A percentile compares a stretch with the other conserved stretches of the same genome.
These are phyloP conservation scores for Oryza punctata DNA, from an alignment of 176 grass and related monocot genomes.

Conservation along the genomic window DNA sequence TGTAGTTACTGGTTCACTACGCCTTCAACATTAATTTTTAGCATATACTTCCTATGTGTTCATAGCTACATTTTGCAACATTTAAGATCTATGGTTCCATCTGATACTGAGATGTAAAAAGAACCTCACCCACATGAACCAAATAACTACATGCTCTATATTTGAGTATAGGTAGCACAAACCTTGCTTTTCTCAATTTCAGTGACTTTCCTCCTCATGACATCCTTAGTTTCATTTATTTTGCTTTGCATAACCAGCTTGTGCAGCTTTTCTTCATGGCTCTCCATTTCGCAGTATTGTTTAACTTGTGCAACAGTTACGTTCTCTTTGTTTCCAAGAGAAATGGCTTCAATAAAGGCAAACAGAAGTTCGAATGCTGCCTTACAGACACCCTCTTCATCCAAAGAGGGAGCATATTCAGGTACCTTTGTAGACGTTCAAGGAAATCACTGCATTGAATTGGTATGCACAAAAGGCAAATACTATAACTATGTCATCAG, in stretches of 20 bases:
- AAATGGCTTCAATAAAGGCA: slow-evolving; percentile 89
- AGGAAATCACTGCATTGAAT: slow-evolving; percentile 51
- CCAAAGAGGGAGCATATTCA: slow-evolving; percentile 81
- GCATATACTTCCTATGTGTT: not conserved
- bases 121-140: not conserved
- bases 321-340: slow-evolving; percentile 92
- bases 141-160: not conserved
- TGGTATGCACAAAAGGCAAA: slow-evolving; percentile 30
- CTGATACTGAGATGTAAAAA: not conserved
- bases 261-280: slow-evolving; percentile 81
- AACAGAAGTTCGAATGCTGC: slow-evolving; percentile 69
- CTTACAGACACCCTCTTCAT: slow-evolving; percentile 65
- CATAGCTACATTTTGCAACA: not conserved
- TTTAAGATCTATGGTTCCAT: not conserved
- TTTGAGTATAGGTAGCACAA: not conserved
- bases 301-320: slow-evolving; percentile 78
- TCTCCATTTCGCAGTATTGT: slow-evolving; percentile 91
- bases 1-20: not conserved
- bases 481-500: not conserved
- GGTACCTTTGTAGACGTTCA: slow-evolving; percentile 67
- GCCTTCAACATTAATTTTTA: slow-evolving; percentile 4
- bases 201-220: slow-evolving; percentile 69
- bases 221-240: slow-evolving; percentile 81
- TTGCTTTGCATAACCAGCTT: slow-evolving; percentile 77
- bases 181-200: slow-evolving; percentile 98